Evolutionary conservation across 2,329 filamentous ascomycete species (phyloP).

Genomic region (Colletotrichum sp.): DNA sequence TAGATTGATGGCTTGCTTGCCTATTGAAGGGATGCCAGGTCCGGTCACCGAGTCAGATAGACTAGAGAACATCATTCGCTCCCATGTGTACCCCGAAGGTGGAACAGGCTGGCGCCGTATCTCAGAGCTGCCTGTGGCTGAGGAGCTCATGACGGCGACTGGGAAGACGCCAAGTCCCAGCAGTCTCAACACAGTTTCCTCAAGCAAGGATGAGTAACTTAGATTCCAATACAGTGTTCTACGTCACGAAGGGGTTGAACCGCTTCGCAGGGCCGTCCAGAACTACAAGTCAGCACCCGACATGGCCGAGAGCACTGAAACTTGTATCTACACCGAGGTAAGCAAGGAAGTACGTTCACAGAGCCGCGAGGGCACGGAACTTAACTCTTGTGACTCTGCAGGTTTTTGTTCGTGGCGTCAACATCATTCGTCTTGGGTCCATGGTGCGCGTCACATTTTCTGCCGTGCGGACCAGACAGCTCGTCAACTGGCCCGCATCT

Average conservation of each 20-base stretch:
- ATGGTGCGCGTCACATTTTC: conserved; percentile 76
- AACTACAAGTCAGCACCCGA: conserved; percentile 56
- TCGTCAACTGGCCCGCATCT: conserved; percentile 67
- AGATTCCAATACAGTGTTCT: conserved; percentile 76
- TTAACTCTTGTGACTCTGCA: neutral
- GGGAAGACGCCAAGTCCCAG: conserved; percentile 52
- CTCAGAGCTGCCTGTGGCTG: conserved; percentile 59
- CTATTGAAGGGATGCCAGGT: neutral
- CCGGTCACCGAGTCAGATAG: neutral
- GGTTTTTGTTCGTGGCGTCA: neutral
- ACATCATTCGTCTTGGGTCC: conserved; percentile 54
- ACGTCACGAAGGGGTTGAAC: conserved; percentile 74
- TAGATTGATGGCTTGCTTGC: neutral
- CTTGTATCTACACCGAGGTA: conserved; percentile 75
- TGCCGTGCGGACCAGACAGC: conserved; percentile 65
- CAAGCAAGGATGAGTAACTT: conserved; percentile 69
- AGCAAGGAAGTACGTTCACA: conserved; percentile 19
- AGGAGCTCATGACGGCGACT: conserved; percentile 52
- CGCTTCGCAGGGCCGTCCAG: conserved; percentile 70
- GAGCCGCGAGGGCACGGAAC: neutral
- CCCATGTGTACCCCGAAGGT: neutral
- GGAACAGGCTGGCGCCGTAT: neutral
- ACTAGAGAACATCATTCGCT: neutral
- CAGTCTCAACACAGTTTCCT: conserved; percentile 60
- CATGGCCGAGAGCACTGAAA: conserved; percentile 61